These are phyloP conservation scores for Zasmidium citrigriseum DNA, from an alignment of 2,329 filamentous ascomycete genomes.

Conservation along the genomic window DNA sequence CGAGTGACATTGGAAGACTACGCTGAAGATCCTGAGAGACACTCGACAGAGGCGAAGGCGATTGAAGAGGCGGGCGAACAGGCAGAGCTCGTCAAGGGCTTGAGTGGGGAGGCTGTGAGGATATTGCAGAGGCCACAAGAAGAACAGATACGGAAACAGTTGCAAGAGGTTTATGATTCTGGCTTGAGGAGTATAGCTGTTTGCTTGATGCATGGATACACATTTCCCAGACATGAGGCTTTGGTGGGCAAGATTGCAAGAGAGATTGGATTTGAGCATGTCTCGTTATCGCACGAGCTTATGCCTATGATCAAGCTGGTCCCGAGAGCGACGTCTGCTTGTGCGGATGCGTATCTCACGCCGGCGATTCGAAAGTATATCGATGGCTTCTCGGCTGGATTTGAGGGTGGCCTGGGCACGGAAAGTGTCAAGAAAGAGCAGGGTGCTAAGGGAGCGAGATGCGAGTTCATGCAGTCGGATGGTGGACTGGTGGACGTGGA, in stretches of 20 bases:
- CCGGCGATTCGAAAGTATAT: conserved; percentile 79
- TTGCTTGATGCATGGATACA: conserved; percentile 90
- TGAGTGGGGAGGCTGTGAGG: conserved; percentile 74
- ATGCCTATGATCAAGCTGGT: conserved; percentile 90
- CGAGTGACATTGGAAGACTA: conserved; percentile 90
- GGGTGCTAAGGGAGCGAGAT: conserved; percentile 71
- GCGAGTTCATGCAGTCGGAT: conserved; percentile 94
- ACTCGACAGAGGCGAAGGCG: conserved; percentile 56
- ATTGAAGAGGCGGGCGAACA: conserved; percentile 48
- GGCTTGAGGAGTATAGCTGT: conserved; percentile 83
- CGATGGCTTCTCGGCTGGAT: conserved; percentile 75
- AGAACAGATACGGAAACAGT: conserved; percentile 57
- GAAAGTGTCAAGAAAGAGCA: conserved; percentile 69
- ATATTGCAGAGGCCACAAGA: conserved; percentile 65
- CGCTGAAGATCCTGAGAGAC: conserved; percentile 76
- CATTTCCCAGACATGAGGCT: conserved; percentile 82
- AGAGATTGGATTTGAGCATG: conserved; percentile 80
- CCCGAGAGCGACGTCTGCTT: conserved; percentile 72
- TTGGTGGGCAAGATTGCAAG: conserved; percentile 73
- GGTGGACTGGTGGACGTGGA: conserved; percentile 72
- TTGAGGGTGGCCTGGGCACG: conserved; percentile 76
- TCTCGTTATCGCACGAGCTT: conserved; percentile 76
- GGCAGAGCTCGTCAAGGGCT: conserved; percentile 65
- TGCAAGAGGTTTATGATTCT: conserved; percentile 67
- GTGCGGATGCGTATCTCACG: conserved; percentile 78